Conservation (phyloP, 192 early-diverging fungal genomes). For the Podila clonocystis region DNA sequence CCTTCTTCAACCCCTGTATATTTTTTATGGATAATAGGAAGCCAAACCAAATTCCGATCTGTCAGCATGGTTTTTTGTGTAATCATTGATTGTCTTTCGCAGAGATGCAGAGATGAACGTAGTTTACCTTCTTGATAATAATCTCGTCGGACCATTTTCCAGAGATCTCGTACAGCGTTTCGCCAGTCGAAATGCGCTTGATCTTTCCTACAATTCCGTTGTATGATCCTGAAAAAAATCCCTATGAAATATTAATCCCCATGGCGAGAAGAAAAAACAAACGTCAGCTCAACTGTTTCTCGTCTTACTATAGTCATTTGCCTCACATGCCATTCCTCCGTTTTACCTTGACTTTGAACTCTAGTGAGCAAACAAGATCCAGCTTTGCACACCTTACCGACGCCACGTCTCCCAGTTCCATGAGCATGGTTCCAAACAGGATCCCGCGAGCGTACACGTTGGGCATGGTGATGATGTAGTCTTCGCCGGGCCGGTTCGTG, state of each 20-base stretch:
- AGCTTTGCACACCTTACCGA: slow-evolving; percentile 75
- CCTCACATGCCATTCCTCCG: background rate
- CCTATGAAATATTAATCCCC: slow-evolving; percentile 53
- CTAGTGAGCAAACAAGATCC: slow-evolving; percentile 84
- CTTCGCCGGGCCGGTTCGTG: slow-evolving; percentile 72
- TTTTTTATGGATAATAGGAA: slow-evolving; percentile 14
- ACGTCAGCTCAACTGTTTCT: background rate
- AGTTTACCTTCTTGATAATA: slow-evolving; percentile 60
- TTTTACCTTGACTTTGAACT: slow-evolving; percentile 89
- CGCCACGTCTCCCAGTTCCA: slow-evolving; percentile 91
- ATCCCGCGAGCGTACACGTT: slow-evolving; percentile 95
- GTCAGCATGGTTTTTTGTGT: background rate
- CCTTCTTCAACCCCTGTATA: slow-evolving; percentile 55
- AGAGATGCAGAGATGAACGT: too few species aligned
- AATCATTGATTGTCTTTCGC: background rate
- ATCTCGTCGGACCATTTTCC: slow-evolving; percentile 90
- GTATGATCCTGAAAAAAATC: slow-evolving; percentile 78
- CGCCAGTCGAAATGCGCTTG: slow-evolving; percentile 76
- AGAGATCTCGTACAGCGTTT: slow-evolving; percentile 82
- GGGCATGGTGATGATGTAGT: slow-evolving; percentile 85
- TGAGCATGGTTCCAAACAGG: slow-evolving; percentile 92
- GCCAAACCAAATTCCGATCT: background rate
- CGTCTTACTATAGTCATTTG: background rate
- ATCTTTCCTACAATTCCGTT: slow-evolving; percentile 88
- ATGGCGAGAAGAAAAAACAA: background rate